phyloP scores from a whole-genome alignment of 2,329 filamentous ascomycete species.

The Penicillium sp. region DNA sequence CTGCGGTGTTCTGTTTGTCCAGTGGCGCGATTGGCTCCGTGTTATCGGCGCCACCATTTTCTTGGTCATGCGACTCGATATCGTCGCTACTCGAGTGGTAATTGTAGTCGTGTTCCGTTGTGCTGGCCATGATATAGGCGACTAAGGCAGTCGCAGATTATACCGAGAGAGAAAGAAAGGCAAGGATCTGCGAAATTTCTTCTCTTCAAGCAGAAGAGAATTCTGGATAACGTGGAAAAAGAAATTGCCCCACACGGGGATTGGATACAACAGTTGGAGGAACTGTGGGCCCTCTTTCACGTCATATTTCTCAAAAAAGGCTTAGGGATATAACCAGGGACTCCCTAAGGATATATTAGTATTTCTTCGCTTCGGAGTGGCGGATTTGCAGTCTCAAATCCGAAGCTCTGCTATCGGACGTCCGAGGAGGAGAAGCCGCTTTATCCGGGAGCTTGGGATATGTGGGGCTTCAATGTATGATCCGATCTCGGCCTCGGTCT shows the following conservation, averaged over 20 bases:
- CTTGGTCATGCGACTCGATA: constrained; percentile 7
- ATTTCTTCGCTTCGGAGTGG: not conserved
- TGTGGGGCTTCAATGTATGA: constrained; percentile 3
- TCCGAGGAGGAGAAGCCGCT: constrained; percentile 25
- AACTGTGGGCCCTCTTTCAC: not conserved
- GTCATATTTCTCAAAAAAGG: not conserved
- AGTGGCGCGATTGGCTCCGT: constrained; percentile 9
- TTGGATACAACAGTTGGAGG: not conserved
- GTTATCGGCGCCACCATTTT: constrained; percentile 6
- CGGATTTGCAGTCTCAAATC: constrained; percentile 3
- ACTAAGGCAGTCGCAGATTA: not conserved
- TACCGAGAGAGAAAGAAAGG: not conserved
- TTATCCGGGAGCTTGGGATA: constrained; percentile 24
- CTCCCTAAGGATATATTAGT: not conserved
- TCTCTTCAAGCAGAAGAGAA: not conserved
- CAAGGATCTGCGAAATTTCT: not conserved
- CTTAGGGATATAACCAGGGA: not conserved
- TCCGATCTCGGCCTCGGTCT: constrained; percentile 3
- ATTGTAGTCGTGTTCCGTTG: constrained; percentile 9
- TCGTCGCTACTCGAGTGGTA: constrained; percentile 7
- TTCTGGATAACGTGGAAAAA: constrained; percentile 5
- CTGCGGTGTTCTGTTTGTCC: constrained; percentile 35
- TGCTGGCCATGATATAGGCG: not conserved
- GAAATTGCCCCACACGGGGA: constrained; percentile 4
- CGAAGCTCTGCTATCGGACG: constrained; percentile 13